A percentile compares a stretch with the other conserved stretches of the same genome.
phyloP scores from a whole-genome alignment of 2,329 filamentous ascomycete species.

The Lachnellula subtilissima region DNA sequence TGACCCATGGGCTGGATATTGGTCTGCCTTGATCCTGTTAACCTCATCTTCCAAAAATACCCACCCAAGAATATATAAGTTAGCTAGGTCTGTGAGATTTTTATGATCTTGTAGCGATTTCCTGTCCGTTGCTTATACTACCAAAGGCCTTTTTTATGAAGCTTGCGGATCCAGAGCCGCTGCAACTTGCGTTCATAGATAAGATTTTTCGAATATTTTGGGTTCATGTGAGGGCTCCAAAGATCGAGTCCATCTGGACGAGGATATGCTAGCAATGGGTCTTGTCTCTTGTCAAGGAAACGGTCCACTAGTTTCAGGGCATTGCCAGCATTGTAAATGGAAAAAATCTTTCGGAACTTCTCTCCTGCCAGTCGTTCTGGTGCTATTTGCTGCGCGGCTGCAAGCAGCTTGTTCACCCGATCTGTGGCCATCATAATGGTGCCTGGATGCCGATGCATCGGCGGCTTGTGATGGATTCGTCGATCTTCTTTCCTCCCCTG shows the following conservation, averaged over 20 bases:
- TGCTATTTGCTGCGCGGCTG: not conserved
- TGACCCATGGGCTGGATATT: not conserved
- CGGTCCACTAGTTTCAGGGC: conserved; percentile 4
- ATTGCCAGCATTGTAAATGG: not conserved
- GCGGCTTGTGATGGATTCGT: not conserved
- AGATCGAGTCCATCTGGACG: not conserved
- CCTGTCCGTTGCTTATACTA: too few relatives aligned
- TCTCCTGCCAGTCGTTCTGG: not conserved
- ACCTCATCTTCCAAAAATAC: not conserved
- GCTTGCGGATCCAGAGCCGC: not conserved
- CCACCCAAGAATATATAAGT: not conserved
- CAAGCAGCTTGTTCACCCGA: not conserved
- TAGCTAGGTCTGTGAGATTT: too few relatives aligned
- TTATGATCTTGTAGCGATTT: too few relatives aligned
- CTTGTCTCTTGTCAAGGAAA: conserved; percentile 4
- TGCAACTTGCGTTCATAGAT: conserved; percentile 1
- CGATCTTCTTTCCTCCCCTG: not conserved
- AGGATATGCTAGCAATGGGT: not conserved
- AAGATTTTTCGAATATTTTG: not conserved
- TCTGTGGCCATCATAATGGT: not conserved
- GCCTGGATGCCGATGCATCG: not conserved
- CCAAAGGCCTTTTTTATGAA: conserved; percentile 2
- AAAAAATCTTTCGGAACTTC: not conserved
- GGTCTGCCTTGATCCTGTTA: not conserved
- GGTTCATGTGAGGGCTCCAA: not conserved